These are phyloP conservation scores for Fusarium sp. DNA, from an alignment of 2,329 filamentous ascomycete species.

Conservation along the genomic window DNA sequence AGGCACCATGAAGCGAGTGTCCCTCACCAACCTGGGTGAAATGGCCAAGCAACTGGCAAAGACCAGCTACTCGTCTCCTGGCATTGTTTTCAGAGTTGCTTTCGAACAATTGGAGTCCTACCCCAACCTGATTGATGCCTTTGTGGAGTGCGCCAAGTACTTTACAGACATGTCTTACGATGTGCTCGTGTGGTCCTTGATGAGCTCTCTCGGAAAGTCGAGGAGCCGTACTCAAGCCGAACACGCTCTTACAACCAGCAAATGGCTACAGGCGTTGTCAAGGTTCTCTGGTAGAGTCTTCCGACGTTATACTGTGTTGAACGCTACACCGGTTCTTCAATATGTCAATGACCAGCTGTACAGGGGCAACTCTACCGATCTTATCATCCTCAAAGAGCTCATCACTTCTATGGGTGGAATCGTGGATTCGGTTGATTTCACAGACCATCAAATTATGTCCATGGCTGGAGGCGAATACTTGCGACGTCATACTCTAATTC, in stretches of 20 bases:
- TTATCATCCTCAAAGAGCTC: conserved; percentile 91
- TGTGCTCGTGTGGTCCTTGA: conserved; percentile 89
- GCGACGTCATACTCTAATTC: conserved; percentile 81
- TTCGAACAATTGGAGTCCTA: conserved; percentile 94
- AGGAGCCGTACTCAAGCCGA: conserved; percentile 72
- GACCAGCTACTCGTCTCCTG: conserved; percentile 90
- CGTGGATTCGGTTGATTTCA: conserved; percentile 86
- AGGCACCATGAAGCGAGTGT: conserved; percentile 88
- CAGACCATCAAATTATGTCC: conserved; percentile 85
- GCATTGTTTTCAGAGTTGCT: conserved; percentile 89
- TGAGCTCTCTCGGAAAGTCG: conserved; percentile 76
- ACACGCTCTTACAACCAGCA: conserved; percentile 80
- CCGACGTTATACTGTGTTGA: conserved; percentile 84
- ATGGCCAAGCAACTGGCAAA: conserved; percentile 93
- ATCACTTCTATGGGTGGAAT: conserved; percentile 95
- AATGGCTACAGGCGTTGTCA: conserved; percentile 90
- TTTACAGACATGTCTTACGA: conserved; percentile 95
- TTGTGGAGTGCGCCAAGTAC: conserved; percentile 94
- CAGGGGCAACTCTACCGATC: conserved; percentile 85
- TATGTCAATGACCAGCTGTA: conserved; percentile 89
- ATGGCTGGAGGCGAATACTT: conserved; percentile 88
- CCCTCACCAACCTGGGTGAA: conserved; percentile 83
- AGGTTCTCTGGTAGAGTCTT: conserved; percentile 93
- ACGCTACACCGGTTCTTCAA: conserved; percentile 85
- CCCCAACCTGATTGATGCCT: conserved; percentile 91